Base-by-base conservation (phyloP, 2,329 filamentous ascomycete genomes). In the Clonostachys chloroleuca region DNA sequence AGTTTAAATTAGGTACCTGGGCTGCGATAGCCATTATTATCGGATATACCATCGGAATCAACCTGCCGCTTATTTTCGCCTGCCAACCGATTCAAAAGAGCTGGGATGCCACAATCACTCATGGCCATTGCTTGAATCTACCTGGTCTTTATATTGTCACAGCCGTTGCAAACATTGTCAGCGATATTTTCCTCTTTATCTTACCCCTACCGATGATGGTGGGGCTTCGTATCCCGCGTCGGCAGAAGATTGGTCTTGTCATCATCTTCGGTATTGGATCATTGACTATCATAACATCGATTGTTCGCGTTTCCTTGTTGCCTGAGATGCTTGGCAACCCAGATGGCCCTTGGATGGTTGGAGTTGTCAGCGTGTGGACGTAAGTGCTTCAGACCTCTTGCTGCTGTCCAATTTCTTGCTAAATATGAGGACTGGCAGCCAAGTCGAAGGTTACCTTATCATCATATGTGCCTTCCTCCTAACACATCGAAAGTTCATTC, bases 61-160 rank as follows among this genome's bases (percentile, higher is more conserved):
- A n/a, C n/a, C n/a, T n/a, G n/a, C n/a, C n/a, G n/a, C n/a, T n/a
- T n/a, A n/a, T n/a, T n/a, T n/a, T n/a, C n/a, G n/a, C n/a, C n/a
- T n/a, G n/a, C n/a, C n/a, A n/a, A n/a, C n/a, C n/a, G n/a, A n/a
- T n/a, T n/a, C n/a, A n/a, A n/a, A n/a, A n/a, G n/a, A n/a, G n/a
- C n/a, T n/a, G n/a, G n/a, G n/a, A n/a, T n/a, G n/a, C n/a, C n/a
- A n/a, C n/a, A n/a, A n/a, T n/a, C n/a, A n/a, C n/a, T n/a, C n/a
- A n/a, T n/a, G n/a, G n/a, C n/a, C n/a, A n/a, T n/a, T n/a, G n/a
- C n/a, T n/a, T n/a, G n/a, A n/a, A n/a, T n/a, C n/a, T 69, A 20
- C 65, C 70, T 14, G 57, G 67, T 3, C 66, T 76, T 36, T 76
- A 76, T 56, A 64, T 76, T 24, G 60, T 65, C 34, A 73, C 72